phyloP scores from a whole-genome alignment of 495 filamentous ascomycete genomes.

The Hypoxylon fuscum region DNA sequence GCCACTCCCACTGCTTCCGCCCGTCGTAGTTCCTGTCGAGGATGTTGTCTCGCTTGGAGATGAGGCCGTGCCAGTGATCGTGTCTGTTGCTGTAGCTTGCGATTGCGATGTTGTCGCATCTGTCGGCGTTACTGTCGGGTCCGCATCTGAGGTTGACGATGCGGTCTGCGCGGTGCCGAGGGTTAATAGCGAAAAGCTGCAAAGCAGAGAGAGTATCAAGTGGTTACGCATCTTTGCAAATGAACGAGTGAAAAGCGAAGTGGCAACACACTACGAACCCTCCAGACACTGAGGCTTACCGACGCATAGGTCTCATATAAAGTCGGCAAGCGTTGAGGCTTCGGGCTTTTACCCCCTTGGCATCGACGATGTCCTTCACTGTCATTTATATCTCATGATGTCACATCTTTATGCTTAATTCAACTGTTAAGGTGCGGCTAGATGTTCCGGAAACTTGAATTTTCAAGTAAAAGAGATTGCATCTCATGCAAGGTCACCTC shows the following conservation, averaged over 20 bases:
- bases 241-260: conserved; percentile 36
- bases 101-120: conserved; percentile 21
- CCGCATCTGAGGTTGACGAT: conserved; percentile 31
- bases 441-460: conserved; percentile 17
- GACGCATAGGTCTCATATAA: conserved; percentile 20
- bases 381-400: conserved; percentile 25
- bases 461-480: conserved; percentile 32
- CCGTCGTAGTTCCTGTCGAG: conserved; percentile 19
- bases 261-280: not conserved
- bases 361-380: not conserved
- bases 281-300: conserved; percentile 6
- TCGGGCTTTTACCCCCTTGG: not conserved
- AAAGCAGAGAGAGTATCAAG: conserved; percentile 28
- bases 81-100: conserved; percentile 11
- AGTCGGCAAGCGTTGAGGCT: conserved; percentile 1
- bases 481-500: conserved; percentile 16
- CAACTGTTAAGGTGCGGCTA: conserved; percentile 10
- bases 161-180: conserved; percentile 40
- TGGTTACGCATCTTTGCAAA: conserved; percentile 39
- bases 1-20: conserved; percentile 21
- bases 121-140: conserved; percentile 25
- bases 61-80: conserved; percentile 24
- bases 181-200: conserved; percentile 33
- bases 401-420: conserved; percentile 11
- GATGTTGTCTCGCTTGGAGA: conserved; percentile 18